Percentiles rank a stretch among this genome's conserved stretches.
Evolutionary conservation across 345 rosid genomes (phyloP).

Genomic region (Acer saccharum): DNA sequence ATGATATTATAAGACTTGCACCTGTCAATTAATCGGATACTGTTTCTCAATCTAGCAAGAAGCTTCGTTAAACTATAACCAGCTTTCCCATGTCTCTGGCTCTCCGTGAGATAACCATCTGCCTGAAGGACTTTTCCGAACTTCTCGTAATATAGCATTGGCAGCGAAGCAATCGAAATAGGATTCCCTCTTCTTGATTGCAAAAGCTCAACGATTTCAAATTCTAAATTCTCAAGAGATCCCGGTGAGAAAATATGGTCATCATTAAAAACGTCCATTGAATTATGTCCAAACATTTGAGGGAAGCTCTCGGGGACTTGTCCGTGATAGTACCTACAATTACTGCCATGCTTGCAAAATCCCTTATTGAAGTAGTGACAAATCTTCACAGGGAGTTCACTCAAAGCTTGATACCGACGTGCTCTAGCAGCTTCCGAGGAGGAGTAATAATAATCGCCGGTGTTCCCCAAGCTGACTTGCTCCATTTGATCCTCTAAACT

Average conservation of each 20-base stretch:
- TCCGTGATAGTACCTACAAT: constrained; percentile 60
- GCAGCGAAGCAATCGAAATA: constrained; percentile 68
- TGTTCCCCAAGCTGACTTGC: constrained; percentile 24
- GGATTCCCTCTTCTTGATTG: constrained; percentile 59
- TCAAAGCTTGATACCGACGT: constrained; percentile 23
- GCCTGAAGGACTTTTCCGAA: constrained; percentile 67
- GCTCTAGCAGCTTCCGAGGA: constrained; percentile 31
- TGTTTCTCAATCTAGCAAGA: constrained; percentile 50
- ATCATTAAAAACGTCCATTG: constrained; percentile 32
- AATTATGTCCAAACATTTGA: constrained; percentile 28
- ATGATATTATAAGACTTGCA: constrained; percentile 12
- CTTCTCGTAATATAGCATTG: constrained; percentile 62
- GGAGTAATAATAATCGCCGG: constrained; percentile 34
- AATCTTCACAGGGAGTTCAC: constrained; percentile 45
- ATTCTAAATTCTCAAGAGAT: constrained; percentile 53
- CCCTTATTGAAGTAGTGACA: constrained; percentile 72
- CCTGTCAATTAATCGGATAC: constrained; percentile 61
- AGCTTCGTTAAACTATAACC: constrained; percentile 73
- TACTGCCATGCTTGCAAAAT: constrained; percentile 63
- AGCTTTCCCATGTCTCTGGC: constrained; percentile 73
- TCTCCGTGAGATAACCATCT: constrained; percentile 72
- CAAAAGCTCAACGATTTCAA: constrained; percentile 57
- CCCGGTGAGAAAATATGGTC: constrained; percentile 40
- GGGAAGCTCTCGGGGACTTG: constrained; percentile 39
- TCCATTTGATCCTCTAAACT: constrained; percentile 49